These are phyloP conservation scores for Jasminum sambac DNA, from an alignment of 257 asterid genomes.

Conservation along the genomic window DNA sequence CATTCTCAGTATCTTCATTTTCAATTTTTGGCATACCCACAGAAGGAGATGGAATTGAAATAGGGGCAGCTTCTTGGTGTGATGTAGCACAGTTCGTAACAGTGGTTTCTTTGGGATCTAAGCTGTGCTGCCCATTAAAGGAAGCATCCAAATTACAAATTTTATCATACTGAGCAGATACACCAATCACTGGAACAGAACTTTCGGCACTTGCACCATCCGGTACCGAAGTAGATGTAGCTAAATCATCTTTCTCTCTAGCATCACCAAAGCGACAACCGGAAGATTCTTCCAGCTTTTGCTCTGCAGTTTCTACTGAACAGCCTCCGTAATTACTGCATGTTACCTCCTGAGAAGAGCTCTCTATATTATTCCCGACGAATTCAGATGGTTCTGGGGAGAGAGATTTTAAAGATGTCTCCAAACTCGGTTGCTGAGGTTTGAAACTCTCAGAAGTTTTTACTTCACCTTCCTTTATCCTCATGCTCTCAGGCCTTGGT, in stretches of 20 bases:
- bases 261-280: slow-evolving; percentile 24
- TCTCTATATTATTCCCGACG: slow-evolving; percentile 5
- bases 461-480: slow-evolving; percentile 18
- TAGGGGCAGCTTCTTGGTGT: slow-evolving; percentile 26
- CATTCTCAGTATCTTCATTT: slow-evolving; percentile 25
- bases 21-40: slow-evolving; percentile 28
- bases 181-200: slow-evolving; percentile 13
- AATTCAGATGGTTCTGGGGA: slow-evolving; percentile 16
- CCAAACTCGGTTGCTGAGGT: slow-evolving; percentile 10
- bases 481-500: slow-evolving; percentile 16
- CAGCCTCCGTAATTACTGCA: neutral
- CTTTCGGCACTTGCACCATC: slow-evolving; percentile 8
- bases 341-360: slow-evolving; percentile 19
- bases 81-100: slow-evolving; percentile 15
- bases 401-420: slow-evolving; percentile 19
- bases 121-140: slow-evolving; percentile 4
- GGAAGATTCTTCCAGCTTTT: slow-evolving; percentile 23
- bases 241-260: slow-evolving; percentile 16
- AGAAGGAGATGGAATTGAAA: slow-evolving; percentile 24
- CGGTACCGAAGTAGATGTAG: slow-evolving; percentile 19
- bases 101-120: slow-evolving; percentile 27
- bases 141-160: slow-evolving; percentile 8
- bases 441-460: slow-evolving; percentile 12
- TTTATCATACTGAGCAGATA: slow-evolving; percentile 22
- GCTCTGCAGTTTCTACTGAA: slow-evolving; percentile 14